Evolutionary conservation across 106 monocot genomes (phyloP), one percentile per base, ranked within the genome.

Genomic region (Dioscorea dumetorum): DNA sequence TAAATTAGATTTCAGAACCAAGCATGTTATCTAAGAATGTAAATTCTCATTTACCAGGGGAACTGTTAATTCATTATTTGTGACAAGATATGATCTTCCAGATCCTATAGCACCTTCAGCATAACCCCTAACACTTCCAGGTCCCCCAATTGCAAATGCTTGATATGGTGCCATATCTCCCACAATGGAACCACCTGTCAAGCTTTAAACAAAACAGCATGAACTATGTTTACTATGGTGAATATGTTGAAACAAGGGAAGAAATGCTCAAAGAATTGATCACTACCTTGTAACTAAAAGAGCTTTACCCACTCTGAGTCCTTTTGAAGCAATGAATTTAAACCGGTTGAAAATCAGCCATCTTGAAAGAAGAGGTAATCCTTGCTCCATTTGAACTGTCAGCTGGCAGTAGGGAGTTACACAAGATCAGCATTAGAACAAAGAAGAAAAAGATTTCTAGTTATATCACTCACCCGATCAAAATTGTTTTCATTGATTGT

Each of bases 121-220:
- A 72, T 95, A 95, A 53, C 95, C 95, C 64, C 95, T 66, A 58
- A 95, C 85, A 68, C 85, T 95, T n/a, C 77, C 80, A 67, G 80
- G 50, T 58, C 95, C 95, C 6, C 95, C 95, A 71, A 95, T 91
- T 28, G 85, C 41, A 56, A 91, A 91, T 33, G 95, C 95, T 57
- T 95, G 91, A 74, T 88, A 83, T 23, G 95, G 91, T 62, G 91
- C 91, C 91, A 95, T 88, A 70, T 95, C 95, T 20, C 95, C 91
- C 53, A 91, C 95, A 85, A 95, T 84, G 50, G 95, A 95, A 41
- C 91, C 95, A 64, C 95, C 91, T 73, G 91, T 91, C 73, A 95
- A 62, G 63, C 95, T 95, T 75, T 62, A 50, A 64, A 16, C 52
- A 24, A 68, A 54, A 48, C 81, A 22, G 53, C 18, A 31, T 35